Percentiles rank a stretch among this genome's conserved stretches.
Conservation (phyloP, 768 basidiomycete genomes). For the Exsudoporus frostii region DNA sequence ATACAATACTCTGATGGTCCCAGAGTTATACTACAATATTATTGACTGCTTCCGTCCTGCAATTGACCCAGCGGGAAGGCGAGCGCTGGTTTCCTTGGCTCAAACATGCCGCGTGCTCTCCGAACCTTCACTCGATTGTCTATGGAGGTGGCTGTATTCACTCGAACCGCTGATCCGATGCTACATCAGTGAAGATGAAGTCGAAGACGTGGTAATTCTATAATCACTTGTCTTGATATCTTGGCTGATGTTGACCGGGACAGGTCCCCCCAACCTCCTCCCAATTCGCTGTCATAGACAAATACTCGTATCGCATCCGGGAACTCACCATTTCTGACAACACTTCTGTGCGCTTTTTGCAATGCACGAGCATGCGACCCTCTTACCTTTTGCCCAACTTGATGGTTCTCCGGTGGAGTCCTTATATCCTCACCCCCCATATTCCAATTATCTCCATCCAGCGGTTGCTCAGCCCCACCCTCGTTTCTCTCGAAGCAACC, state of each 20-base stretch:
- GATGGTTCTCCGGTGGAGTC: slow-evolving; percentile 2
- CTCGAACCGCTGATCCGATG: slow-evolving; percentile 14
- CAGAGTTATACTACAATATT: slow-evolving; percentile 11
- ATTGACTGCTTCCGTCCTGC: background rate
- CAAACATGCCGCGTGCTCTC: slow-evolving; percentile 9
- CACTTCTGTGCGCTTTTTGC: slow-evolving; percentile 1
- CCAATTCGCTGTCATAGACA: slow-evolving; percentile 3
- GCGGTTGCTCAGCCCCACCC: slow-evolving; percentile 10
- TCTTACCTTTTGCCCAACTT: slow-evolving; percentile 9
- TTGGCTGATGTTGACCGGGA: background rate
- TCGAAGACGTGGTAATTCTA: background rate
- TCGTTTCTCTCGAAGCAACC: background rate
- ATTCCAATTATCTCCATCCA: slow-evolving; percentile 3
- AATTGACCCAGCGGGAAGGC: background rate
- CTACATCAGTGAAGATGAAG: background rate
- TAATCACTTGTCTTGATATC: background rate
- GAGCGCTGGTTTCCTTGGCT: slow-evolving; percentile 2
- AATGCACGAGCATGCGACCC: background rate
- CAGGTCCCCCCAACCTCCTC: slow-evolving; percentile 5
- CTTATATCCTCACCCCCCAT: background rate
- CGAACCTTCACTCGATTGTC: slow-evolving; percentile 7
- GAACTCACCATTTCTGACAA: background rate
- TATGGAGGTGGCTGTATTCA: slow-evolving; percentile 7
- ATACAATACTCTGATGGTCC: background rate
- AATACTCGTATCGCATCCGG: slow-evolving; percentile 6